Conservation (phyloP, 352 stramenopile species). For the Pythium dissotocum region DNA sequence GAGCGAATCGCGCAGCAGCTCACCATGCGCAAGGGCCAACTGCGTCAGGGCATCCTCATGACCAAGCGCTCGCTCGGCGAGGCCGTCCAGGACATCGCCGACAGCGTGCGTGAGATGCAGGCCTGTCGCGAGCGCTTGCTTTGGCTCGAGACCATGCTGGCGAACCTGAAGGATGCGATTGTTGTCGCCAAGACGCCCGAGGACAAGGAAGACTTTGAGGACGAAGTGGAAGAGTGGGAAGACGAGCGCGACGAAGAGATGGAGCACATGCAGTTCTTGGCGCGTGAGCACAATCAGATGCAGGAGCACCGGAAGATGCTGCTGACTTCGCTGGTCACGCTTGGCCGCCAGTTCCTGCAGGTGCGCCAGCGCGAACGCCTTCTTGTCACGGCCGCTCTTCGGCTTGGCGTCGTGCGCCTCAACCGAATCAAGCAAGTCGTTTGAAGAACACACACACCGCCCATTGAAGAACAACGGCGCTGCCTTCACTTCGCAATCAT, state of each 20-base stretch:
- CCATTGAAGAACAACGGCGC: too few relatives aligned
- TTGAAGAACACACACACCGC: conserved; percentile 1
- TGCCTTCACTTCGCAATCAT: not conserved
- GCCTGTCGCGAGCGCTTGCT: conserved; percentile 19
- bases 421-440: conserved; percentile 24
- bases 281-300: conserved; percentile 22
- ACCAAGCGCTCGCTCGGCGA: conserved; percentile 26
- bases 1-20: conserved; percentile 27
- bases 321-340: conserved; percentile 19
- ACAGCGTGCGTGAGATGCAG: conserved; percentile 25
- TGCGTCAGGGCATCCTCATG: conserved; percentile 25
- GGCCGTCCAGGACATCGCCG: conserved; percentile 21
- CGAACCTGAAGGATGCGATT: conserved; percentile 20
- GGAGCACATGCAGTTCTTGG: conserved; percentile 26
- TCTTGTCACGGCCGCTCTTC: conserved; percentile 18
- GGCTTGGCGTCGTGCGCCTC: conserved; percentile 24
- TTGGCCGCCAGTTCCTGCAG: conserved; percentile 26
- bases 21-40: conserved; percentile 18
- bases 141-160: conserved; percentile 23
- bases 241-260: conserved; percentile 25
- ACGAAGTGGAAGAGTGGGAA: conserved; percentile 25
- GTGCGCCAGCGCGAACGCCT: conserved; percentile 28
- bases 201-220: conserved; percentile 20
- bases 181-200: conserved; percentile 17
- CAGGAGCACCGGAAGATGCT: conserved; percentile 25